These are phyloP conservation scores for Neofusicoccum kwambonambiense DNA, from an alignment of 2,329 filamentous ascomycete species.

Conservation along the genomic window DNA sequence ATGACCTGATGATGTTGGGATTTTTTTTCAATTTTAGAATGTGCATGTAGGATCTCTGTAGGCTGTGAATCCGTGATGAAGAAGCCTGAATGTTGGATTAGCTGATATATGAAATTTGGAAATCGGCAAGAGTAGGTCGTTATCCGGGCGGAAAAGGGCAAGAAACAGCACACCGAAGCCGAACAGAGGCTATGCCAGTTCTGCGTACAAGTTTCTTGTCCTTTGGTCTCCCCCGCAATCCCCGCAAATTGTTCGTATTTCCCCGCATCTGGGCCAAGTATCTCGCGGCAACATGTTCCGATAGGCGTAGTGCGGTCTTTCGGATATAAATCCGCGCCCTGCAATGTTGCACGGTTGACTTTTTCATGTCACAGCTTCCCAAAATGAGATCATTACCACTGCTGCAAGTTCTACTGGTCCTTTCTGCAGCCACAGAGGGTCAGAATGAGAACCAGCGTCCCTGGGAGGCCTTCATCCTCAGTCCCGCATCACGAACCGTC, in stretches of 20 bases:
- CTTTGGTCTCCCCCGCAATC: not conserved
- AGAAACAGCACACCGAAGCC: too few species aligned
- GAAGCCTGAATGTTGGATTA: not conserved
- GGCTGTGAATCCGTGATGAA: not conserved
- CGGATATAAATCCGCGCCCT: too few species aligned
- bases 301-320: not conserved
- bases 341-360: not conserved
- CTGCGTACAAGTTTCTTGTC: not conserved
- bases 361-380: not conserved
- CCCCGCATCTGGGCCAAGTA: not conserved
- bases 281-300: not conserved
- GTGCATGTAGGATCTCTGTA: too few species aligned
- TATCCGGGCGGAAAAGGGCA: too few species aligned
- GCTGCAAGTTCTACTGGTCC: too few species aligned
- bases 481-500: not conserved
- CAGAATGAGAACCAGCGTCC: not conserved
- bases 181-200: not conserved
- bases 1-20: too few species aligned
- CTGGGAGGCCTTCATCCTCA: not conserved
- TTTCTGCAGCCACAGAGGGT: too few species aligned
- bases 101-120: not conserved
- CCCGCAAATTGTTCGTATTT: not conserved
- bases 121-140: not conserved
- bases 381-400: not conserved
- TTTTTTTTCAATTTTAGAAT: too few species aligned